A percentile compares a stretch with the other conserved stretches of the same genome.
Evolutionary conservation across 768 basidiomycete species (phyloP).

Genomic region (Saitozyma sp.): DNA sequence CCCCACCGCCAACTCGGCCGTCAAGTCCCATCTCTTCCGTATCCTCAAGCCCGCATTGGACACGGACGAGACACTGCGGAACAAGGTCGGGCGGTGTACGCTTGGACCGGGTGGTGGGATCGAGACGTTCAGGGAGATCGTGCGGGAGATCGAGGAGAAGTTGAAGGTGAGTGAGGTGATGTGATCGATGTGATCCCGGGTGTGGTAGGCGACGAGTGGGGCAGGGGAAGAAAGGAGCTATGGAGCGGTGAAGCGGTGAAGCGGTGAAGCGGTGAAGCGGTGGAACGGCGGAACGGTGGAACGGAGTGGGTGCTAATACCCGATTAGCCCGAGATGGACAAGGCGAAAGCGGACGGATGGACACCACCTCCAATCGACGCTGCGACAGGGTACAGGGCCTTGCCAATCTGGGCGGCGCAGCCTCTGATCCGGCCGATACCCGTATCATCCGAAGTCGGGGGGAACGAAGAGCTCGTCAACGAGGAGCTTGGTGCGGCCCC

Average conservation of each 20-base stretch:
- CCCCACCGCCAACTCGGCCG: conserved; percentile 67
- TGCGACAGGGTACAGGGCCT: conserved; percentile 58
- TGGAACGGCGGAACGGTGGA: no score
- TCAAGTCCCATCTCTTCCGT: conserved; percentile 94
- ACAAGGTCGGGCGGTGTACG: conserved; percentile 59
- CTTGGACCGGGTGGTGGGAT: conserved; percentile 37
- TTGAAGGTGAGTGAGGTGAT: conserved; percentile 58
- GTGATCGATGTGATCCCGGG: no score
- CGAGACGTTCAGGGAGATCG: conserved; percentile 60
- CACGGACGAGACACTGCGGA: conserved; percentile 68
- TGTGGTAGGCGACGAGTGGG: no score
- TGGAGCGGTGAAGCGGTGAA: not conserved
- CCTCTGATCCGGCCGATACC: conserved; percentile 63
- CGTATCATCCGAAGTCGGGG: conserved; percentile 24
- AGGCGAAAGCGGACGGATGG: conserved; percentile 23
- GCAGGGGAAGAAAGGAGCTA: no score
- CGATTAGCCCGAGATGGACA: conserved; percentile 16
- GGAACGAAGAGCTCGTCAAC: conserved; percentile 21
- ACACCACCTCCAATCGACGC: conserved; percentile 60
- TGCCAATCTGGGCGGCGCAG: conserved; percentile 73
- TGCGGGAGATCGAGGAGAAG: conserved; percentile 62
- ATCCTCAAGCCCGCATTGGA: conserved; percentile 75
- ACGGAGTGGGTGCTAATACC: no score
- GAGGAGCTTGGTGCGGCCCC: not conserved
- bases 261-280: not conserved